Base-by-base conservation (phyloP, 495 filamentous ascomycete genomes). In the Glarea lozoyensis region DNA sequence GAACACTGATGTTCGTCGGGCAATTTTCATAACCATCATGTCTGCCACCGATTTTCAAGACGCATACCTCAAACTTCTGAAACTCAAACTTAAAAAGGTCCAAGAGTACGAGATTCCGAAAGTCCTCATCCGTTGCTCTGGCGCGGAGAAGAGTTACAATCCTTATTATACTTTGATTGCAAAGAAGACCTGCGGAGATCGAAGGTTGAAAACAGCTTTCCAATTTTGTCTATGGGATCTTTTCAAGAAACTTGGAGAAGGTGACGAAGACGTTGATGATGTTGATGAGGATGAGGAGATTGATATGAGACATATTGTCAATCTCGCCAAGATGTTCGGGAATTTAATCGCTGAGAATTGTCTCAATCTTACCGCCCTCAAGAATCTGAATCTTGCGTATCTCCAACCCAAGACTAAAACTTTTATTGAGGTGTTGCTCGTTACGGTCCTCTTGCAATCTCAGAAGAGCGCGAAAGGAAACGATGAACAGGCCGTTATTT, bases 81-180 rank as follows among this genome's bases (percentile, higher is more conserved):
- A 93, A 52, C 72, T 98, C 17, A 76, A 77, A 34, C 75, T 98
- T 29, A 95, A 92, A 61, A 81, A 78, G 53, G 72, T 83, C 2
- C 90, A 96, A 56, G 78, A 92, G 50, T 75, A 75, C 23, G 92
- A 97, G 60, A 84, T 97, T 13, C 79, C 90, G 9, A 81, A 83
- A 25, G 86, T 98, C 10, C 68, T 98, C 4, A 72, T 94, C 29
- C 89, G 89, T 50, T 97, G 90, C 59, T 77, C 79, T 11, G 84
- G 86, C 48, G 79, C 80, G 13, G 92, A 97, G 65, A 70, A 82
- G 43, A 65, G 63, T 0, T 90, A 95, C 61, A 98, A 97, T 59
- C 87, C 86, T 0, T 98, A 94, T 64, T 98, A 98, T 56, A 82
- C 87, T 0, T 64, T 95, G 0, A 75, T 98, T 16, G 85, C 89